Evolutionary conservation across 2,329 filamentous ascomycete genomes (phyloP).

Genomic region (Trichoderma simmonsii): DNA sequence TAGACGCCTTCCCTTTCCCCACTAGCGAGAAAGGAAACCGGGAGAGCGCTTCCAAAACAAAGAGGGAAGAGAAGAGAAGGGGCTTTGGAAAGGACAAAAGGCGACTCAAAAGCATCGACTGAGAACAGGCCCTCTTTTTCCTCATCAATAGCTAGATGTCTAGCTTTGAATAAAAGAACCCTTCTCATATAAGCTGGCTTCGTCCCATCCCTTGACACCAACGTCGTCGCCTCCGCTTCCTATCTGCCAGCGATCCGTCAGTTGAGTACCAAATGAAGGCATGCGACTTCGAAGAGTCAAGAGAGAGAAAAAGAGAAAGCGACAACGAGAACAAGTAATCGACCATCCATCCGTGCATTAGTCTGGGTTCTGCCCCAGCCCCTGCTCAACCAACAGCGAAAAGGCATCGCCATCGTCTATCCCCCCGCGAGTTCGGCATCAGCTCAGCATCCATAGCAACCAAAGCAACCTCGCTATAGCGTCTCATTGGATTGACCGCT

Average conservation of each 20-base stretch:
- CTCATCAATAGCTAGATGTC: conserved; percentile 19
- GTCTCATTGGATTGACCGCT: neutral
- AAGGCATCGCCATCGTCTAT: neutral
- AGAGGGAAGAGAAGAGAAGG: neutral
- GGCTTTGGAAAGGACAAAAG: neutral
- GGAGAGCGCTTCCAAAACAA: neutral
- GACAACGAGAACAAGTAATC: neutral
- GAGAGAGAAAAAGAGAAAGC: neutral
- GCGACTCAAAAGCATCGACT: neutral
- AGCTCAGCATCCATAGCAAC: neutral
- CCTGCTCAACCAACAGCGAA: neutral
- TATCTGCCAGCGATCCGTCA: neutral
- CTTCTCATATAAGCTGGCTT: neutral
- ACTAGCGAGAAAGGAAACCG: neutral
- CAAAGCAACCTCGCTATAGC: neutral
- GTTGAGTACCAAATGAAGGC: neutral
- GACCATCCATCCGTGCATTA: neutral
- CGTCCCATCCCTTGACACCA: neutral
- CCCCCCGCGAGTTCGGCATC: neutral
- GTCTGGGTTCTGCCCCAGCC: neutral
- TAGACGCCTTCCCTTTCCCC: neutral
- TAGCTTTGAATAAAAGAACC: conserved; percentile 19
- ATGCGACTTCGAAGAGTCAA: neutral
- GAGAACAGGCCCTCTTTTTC: neutral
- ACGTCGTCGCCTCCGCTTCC: neutral